A percentile compares a stretch with the other conserved stretches of the same genome.
Conservation (phyloP, 371 early-diverging fungal genomes). For the Rhizomucor miehei region DNA sequence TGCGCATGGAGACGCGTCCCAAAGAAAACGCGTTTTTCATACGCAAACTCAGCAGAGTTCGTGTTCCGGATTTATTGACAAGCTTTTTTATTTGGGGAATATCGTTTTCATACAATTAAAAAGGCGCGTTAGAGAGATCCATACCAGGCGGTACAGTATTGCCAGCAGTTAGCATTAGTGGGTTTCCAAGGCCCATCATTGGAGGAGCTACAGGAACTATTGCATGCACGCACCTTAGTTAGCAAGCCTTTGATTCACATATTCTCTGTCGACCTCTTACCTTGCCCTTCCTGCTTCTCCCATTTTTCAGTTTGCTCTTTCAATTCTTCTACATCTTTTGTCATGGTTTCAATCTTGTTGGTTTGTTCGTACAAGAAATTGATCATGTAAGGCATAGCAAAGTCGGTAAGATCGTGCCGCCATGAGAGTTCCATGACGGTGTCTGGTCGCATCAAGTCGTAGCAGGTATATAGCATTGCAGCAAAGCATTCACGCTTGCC, state of each 20-base stretch:
- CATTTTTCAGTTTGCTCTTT: conserved; percentile 15
- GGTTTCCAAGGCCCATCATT: conserved; percentile 55
- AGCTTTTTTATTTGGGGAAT: too few relatives aligned
- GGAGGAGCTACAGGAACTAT: conserved; percentile 27
- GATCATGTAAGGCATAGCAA: conserved; percentile 96
- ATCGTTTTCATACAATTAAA: too few relatives aligned
- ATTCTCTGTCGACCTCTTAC: conserved; percentile 11
- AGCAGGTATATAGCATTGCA: conserved; percentile 89
- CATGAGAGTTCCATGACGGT: conserved; percentile 93
- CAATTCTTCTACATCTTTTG: conserved; percentile 22
- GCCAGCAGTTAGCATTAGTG: conserved; percentile 58
- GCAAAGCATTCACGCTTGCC: conserved; percentile 92
- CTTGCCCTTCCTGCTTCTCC: conserved; percentile 17
- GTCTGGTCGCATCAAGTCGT: conserved; percentile 91
- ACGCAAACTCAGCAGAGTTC: too few relatives aligned
- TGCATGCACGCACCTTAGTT: neutral
- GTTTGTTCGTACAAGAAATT: conserved; percentile 83
- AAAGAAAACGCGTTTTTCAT: too few relatives aligned
- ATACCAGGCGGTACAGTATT: too few relatives aligned
- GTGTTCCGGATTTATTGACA: too few relatives aligned
- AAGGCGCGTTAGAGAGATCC: too few relatives aligned
- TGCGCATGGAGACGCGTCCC: too few relatives aligned
- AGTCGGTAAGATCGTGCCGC: conserved; percentile 83
- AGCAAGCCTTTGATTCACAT: too few relatives aligned
- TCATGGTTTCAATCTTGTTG: conserved; percentile 28